Conservation (phyloP, 257 asterid species). For the Fraxinus cuspidata region DNA sequence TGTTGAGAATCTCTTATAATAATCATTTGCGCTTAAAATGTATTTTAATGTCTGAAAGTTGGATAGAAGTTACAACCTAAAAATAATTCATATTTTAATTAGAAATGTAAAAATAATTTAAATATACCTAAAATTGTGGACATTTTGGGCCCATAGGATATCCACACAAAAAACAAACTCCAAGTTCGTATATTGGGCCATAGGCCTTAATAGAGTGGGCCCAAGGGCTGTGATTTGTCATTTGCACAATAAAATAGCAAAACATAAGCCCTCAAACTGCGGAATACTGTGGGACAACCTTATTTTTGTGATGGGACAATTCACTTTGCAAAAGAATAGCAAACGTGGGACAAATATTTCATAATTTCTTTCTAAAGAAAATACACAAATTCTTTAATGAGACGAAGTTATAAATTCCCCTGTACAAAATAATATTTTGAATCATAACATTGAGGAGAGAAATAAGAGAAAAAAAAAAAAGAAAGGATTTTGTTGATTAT, state of each 20-base stretch:
- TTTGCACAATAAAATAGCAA: neutral
- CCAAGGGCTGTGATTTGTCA: neutral
- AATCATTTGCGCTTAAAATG: too few relatives aligned
- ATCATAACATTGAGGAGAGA: neutral
- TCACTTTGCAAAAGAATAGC: neutral
- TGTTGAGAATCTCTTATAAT: too few relatives aligned
- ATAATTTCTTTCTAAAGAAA: too few relatives aligned
- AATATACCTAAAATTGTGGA: neutral
- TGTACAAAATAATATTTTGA: too few relatives aligned
- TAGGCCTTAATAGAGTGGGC: neutral
- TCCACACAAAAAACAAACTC: neutral
- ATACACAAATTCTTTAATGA: too few relatives aligned
- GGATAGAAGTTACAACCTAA: too few relatives aligned
- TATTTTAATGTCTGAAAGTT: too few relatives aligned
- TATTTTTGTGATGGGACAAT: conserved; percentile 2
- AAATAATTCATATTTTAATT: too few relatives aligned
- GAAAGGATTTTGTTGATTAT: too few relatives aligned
- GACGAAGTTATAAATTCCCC: neutral
- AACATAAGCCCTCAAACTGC: conserved; percentile 1
- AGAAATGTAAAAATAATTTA: too few relatives aligned
- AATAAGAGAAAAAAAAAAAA: too few relatives aligned
- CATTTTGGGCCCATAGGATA: too few relatives aligned
- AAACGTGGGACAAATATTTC: neutral
- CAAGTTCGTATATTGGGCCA: neutral
- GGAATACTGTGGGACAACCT: neutral